Conservation (phyloP, 805 yeast species). For the Candida sanyiensis region DNA sequence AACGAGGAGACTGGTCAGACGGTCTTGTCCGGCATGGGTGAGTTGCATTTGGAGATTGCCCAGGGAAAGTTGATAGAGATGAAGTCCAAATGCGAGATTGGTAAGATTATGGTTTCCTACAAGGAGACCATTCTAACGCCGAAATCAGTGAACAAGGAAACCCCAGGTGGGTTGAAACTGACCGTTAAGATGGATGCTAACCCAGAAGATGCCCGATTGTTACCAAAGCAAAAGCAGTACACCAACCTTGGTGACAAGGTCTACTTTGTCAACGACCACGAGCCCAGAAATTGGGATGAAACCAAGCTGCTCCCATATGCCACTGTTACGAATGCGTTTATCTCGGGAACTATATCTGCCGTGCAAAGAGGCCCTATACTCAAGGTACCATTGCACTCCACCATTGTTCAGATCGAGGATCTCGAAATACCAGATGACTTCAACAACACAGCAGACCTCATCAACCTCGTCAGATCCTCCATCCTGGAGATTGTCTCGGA, state of each 20-base stretch:
- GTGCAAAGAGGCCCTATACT: conserved; percentile 58
- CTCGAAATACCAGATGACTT: conserved; percentile 46
- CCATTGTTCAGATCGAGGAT: conserved; percentile 48
- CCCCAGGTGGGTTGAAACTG: conserved; percentile 23
- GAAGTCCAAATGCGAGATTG: conserved; percentile 74
- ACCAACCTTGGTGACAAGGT: conserved; percentile 31
- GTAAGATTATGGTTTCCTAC: conserved; percentile 84
- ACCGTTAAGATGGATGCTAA: conserved; percentile 30
- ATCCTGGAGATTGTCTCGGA: conserved; percentile 34
- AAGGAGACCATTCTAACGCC: conserved; percentile 54
- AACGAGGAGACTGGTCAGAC: conserved; percentile 90
- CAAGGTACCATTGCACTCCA: conserved; percentile 54
- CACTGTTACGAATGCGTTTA: conserved; percentile 43
- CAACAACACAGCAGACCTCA: conserved; percentile 32
- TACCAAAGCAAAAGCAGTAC: conserved; percentile 25
- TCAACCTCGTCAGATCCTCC: conserved; percentile 42
- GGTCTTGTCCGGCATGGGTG: conserved; percentile 94
- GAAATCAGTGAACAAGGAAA: conserved; percentile 14
- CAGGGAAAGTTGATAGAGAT: conserved; percentile 73
- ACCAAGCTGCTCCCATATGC: conserved; percentile 44
- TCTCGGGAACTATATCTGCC: conserved; percentile 55
- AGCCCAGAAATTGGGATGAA: conserved; percentile 26
- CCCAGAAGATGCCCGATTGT: conserved; percentile 21
- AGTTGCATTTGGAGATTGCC: conserved; percentile 86
- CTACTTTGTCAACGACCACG: conserved; percentile 28